Evolutionary conservation across 306 rosid species (phyloP), one percentile per base, ranked within the genome.

Genomic region (Luffa aegyptiaca): DNA sequence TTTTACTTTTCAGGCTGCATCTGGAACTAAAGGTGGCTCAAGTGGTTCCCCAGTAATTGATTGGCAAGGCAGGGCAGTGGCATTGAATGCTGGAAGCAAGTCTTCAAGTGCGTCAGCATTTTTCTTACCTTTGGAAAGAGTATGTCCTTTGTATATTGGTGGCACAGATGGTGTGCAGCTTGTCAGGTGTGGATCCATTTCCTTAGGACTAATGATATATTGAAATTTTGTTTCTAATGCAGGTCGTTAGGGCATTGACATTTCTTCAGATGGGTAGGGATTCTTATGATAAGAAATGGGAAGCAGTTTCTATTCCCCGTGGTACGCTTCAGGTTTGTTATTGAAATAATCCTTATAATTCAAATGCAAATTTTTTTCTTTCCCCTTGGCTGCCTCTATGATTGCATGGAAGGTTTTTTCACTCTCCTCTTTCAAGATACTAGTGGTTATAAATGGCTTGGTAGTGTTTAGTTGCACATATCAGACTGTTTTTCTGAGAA

Each of bases 1-100:
- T 77, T 77, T 59, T 73, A 76, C 37, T 59, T 77, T 84, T 31
- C 88, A 95, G 98, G 98, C 98, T 79, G 98, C 98, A 73, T 95
- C 98, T 75, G 98, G 98, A 81, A 95, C 98, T 74, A 95, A 95
- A 90, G 97, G 98, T 81, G 97, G 98, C 75, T 92, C 98, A 36
- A 95, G 97, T 88, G 97, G 98, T 62, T 95, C 98, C 77, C 97
- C 98, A 31, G 97, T 95, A 77, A 90, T 95, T 82, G 97, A 95
- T 88, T 95, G 96, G 90, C 89, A 83, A 85, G 98, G 98, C 62
- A 90, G 96, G 83, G 98, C 96, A 2, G 96, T 95, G 72, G 98
- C 97, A 77, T 86, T 95, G 85, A 95, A 95, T 87, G 98, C 98
- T 83, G 98, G 98, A 83, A 88, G 98, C 93, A 95, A 91, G 87